Percentiles rank a stretch among this genome's conserved stretches.
phyloP scores from a whole-genome alignment of 805 yeast genomes.

The Ogataea nitratoaversa region DNA sequence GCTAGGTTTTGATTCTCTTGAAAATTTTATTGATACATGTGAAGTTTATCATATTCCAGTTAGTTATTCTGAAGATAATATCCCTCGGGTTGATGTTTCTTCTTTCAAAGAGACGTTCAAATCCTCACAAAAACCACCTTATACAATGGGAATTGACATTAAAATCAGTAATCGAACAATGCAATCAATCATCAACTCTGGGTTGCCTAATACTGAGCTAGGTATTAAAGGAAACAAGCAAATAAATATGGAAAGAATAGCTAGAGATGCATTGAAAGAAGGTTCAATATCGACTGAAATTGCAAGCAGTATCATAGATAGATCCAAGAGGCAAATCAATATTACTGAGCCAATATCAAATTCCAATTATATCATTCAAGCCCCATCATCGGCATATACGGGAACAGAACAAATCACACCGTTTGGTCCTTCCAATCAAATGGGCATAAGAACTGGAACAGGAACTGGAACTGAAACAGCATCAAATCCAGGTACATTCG shows the following conservation, averaged over 20 bases:
- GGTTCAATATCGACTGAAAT: slow-evolving; percentile 10
- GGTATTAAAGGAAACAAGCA: slow-evolving; percentile 8
- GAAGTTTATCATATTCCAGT: slow-evolving; percentile 57
- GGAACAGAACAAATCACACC: background rate
- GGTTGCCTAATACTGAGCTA: slow-evolving; percentile 22
- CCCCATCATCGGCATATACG: background rate
- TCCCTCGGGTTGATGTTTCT: slow-evolving; percentile 37
- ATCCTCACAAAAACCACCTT: slow-evolving; percentile 40
- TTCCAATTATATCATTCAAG: too few species aligned
- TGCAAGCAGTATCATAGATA: slow-evolving; percentile 6
- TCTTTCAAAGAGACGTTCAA: slow-evolving; percentile 34
- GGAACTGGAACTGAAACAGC: too few species aligned
- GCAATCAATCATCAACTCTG: slow-evolving; percentile 37
- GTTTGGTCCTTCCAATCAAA: too few species aligned
- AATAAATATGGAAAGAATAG: slow-evolving; percentile 15
- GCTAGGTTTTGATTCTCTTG: slow-evolving; percentile 64
- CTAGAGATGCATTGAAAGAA: slow-evolving; percentile 19
- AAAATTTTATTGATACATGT: slow-evolving; percentile 53
- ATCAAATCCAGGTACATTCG: too few species aligned
- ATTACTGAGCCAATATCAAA: background rate
- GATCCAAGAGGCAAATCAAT: background rate
- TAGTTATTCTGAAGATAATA: slow-evolving; percentile 27
- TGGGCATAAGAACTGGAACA: too few species aligned
- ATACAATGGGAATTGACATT: slow-evolving; percentile 37
- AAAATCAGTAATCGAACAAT: slow-evolving; percentile 31